Evolutionary conservation across 2,329 filamentous ascomycete species (phyloP), one percentile per base, ranked within the genome.

Genomic region (Pseudonectria buxi): DNA sequence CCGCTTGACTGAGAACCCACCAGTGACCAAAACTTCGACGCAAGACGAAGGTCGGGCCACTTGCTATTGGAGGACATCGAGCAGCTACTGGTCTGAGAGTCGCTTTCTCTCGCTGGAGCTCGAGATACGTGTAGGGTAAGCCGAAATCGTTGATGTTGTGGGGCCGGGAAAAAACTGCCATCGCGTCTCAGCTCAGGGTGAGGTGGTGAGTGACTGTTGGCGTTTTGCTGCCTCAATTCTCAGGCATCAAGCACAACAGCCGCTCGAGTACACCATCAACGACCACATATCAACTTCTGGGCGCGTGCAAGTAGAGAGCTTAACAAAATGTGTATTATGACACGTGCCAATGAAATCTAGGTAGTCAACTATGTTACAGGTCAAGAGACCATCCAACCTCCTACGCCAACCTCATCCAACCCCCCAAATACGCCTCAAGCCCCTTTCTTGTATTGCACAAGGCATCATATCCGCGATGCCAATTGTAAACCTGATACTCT

Each of bases 41-140:
- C 55, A 41, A 61, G 43, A 37, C 51, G 49, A 32, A 58, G 52
- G 40, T 59, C 46, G 40, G 51, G 49, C 58, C 58, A 62, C 57
- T 51, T 55, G 46, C 41, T 53, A 36, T 41, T 52, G 29, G 50
- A 46, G 40, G 54, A 42, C 54, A 56, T 59, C 41, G 47, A 48
- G 46, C 35, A 42, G 39, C 42, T 37, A 32, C 27, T 35, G 10
- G 36, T 26, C 11, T 43, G 41, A 44, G 38, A 46, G 48, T 39
- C 29, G 32, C 47, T 35, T 44, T 32, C 27, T 48, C 29, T 18
- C 16, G 35, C 26, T 33, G n/a, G n/a, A 38, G 39, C 31, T 36
- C 28, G 35, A 44, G 36, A 35, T 43, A 36, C 30, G 46, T 50
- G 45, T 51, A 54, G 49, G 47, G 45, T 47, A 49, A 49, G 46